Conservation (phyloP, 129 eudicot species). For the Helianthus annuus region DNA sequence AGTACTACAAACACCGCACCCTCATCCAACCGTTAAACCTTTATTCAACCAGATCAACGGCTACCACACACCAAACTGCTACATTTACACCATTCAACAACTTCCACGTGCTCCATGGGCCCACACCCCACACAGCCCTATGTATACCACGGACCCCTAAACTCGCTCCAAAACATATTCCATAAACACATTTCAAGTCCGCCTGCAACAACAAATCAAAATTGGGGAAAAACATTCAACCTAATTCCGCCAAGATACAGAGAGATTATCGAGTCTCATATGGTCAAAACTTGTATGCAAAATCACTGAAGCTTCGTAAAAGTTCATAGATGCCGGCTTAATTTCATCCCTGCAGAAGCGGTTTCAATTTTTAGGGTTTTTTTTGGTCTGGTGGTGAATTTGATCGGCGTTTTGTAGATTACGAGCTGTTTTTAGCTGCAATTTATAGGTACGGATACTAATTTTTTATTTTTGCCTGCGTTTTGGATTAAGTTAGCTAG, state of each 20-base stretch:
- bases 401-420: slow-evolving; percentile 26
- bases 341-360: slow-evolving; percentile 1
- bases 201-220: slow-evolving; percentile 19
- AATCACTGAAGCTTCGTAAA: slow-evolving; percentile 21
- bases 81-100: slow-evolving; percentile 28
- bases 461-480: not conserved
- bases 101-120: slow-evolving; percentile 18
- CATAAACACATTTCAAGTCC: slow-evolving; percentile 33
- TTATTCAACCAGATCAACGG: slow-evolving; percentile 21
- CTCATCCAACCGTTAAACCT: slow-evolving; percentile 18
- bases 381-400: slow-evolving; percentile 15
- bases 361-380: not conserved
- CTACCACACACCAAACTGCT: not conserved
- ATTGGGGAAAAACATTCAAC: slow-evolving; percentile 19
- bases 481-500: not conserved
- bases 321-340: not conserved
- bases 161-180: slow-evolving; percentile 25
- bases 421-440: slow-evolving; percentile 4
- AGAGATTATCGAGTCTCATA: slow-evolving; percentile 6
- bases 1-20: slow-evolving; percentile 4
- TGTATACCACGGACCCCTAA: slow-evolving; percentile 26
- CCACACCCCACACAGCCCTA: slow-evolving; percentile 13
- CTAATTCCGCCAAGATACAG: slow-evolving; percentile 12
- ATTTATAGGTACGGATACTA: not conserved
- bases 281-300: slow-evolving; percentile 5